Conservation (phyloP, 306 rosid genomes). For the Pueraria montana region DNA sequence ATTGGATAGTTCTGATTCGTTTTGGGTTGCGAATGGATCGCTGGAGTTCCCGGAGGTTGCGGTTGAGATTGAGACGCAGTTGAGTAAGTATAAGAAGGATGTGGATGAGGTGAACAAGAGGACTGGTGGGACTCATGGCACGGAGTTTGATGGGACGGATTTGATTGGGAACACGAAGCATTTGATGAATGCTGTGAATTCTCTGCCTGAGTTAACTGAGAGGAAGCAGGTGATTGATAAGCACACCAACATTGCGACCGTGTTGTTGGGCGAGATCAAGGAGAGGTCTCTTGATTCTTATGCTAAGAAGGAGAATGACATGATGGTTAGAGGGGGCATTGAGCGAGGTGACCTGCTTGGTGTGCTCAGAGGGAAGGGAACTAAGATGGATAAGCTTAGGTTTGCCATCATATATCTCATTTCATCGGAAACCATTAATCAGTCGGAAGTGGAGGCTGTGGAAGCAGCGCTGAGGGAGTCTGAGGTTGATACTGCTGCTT, state of each 20-base stretch:
- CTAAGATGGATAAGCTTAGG: constrained; percentile 91
- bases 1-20: constrained; percentile 83
- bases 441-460: constrained; percentile 84
- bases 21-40: constrained; percentile 89
- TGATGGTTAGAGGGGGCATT: constrained; percentile 90
- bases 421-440: constrained; percentile 85
- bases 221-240: constrained; percentile 96
- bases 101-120: constrained; percentile 96
- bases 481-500: constrained; percentile 90
- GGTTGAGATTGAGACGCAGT: constrained; percentile 89
- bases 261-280: constrained; percentile 93
- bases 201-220: constrained; percentile 93
- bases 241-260: constrained; percentile 95
- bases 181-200: constrained; percentile 98
- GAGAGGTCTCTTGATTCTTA: constrained; percentile 94
- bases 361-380: constrained; percentile 87
- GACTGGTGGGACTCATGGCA: constrained; percentile 84
- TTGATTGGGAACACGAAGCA: constrained; percentile 95
- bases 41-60: constrained; percentile 96
- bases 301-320: constrained; percentile 92
- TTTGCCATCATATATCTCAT: constrained; percentile 91
- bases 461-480: constrained; percentile 85
- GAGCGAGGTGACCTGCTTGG: constrained; percentile 80
- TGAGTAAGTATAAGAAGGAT: constrained; percentile 89
- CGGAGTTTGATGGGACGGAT: constrained; percentile 94